phyloP scores from a whole-genome alignment of 1,139 yeast species.

The Hemisphaericaspora lyxosophila region DNA sequence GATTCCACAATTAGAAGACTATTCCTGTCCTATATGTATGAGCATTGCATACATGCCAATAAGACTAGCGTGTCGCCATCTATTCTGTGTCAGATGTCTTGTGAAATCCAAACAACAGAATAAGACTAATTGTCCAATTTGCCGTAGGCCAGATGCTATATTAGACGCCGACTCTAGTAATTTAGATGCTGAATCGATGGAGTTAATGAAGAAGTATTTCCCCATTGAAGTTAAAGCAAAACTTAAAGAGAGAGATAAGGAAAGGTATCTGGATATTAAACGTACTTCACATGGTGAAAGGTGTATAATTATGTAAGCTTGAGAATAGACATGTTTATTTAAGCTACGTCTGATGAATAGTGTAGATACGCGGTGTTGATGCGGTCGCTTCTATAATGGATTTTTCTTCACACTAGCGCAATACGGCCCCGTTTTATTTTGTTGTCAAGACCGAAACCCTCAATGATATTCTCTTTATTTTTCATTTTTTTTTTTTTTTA shows the following conservation, averaged over 20 bases:
- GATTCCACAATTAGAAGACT: constrained; percentile 74
- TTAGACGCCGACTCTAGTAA: constrained; percentile 58
- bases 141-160: constrained; percentile 55
- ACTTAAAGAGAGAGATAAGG: constrained; percentile 57
- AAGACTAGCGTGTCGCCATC: constrained; percentile 58
- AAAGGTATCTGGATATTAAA: constrained; percentile 37
- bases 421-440: too few relatives aligned
- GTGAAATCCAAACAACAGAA: constrained; percentile 61
- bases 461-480: too few relatives aligned
- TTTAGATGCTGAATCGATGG: constrained; percentile 55
- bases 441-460: too few relatives aligned
- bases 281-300: constrained; percentile 21
- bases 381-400: too few relatives aligned
- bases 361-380: too few relatives aligned
- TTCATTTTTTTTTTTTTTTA: too few relatives aligned
- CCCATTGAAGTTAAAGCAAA: constrained; percentile 68
- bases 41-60: constrained; percentile 72
- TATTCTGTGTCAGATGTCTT: constrained; percentile 70
- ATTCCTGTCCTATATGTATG: constrained; percentile 70
- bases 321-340: constrained; percentile 1
- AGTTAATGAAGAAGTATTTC: constrained; percentile 56
- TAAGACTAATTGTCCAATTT: constrained; percentile 66
- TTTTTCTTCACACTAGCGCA: too few relatives aligned
- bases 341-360: too few relatives aligned
- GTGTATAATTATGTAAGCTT: constrained; percentile 23